phyloP scores from a whole-genome alignment of 139 green algal genomes.

The Haematococcus sp. region DNA sequence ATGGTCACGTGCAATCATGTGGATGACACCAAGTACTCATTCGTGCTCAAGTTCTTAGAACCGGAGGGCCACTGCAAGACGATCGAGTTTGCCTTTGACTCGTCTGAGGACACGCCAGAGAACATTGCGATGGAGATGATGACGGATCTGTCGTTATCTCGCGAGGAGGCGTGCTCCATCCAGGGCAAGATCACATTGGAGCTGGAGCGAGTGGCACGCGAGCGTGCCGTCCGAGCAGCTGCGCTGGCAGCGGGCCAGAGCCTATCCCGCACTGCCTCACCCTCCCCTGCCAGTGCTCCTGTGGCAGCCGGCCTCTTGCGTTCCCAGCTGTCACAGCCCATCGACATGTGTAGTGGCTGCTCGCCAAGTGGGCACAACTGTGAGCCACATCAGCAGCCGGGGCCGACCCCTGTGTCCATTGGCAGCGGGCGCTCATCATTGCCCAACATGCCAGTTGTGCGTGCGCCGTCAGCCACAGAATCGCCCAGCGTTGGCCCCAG shows the following conservation, averaged over 20 bases:
- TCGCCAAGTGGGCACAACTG: not conserved
- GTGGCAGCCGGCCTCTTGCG: not conserved
- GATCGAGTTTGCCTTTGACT: conserved; percentile 94
- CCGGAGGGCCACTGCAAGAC: conserved; percentile 68
- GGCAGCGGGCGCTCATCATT: too few species aligned
- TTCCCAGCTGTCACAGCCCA: not conserved
- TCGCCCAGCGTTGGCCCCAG: too few species aligned
- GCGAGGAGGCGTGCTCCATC: conserved; percentile 64
- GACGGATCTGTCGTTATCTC: conserved; percentile 78
- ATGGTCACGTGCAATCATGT: conserved; percentile 62
- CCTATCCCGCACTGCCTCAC: not conserved
- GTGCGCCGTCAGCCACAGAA: too few species aligned
- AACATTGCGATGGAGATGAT: conserved; percentile 95
- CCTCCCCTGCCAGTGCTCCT: not conserved
- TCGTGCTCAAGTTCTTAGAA: conserved; percentile 74
- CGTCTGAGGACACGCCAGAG: conserved; percentile 76
- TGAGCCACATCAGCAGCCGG: not conserved
- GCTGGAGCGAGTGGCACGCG: conserved; percentile 28
- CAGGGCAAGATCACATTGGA: conserved; percentile 55
- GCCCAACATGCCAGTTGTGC: too few species aligned
- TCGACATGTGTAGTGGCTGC: not conserved
- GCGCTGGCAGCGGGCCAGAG: not conserved
- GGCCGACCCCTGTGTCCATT: too few species aligned
- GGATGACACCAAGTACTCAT: conserved; percentile 67
- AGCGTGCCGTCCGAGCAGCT: not conserved